Percentiles rank a stretch among this genome's conserved stretches.
Conservation (phyloP, 2,329 filamentous ascomycete species). For the Cladosporium sp. region DNA sequence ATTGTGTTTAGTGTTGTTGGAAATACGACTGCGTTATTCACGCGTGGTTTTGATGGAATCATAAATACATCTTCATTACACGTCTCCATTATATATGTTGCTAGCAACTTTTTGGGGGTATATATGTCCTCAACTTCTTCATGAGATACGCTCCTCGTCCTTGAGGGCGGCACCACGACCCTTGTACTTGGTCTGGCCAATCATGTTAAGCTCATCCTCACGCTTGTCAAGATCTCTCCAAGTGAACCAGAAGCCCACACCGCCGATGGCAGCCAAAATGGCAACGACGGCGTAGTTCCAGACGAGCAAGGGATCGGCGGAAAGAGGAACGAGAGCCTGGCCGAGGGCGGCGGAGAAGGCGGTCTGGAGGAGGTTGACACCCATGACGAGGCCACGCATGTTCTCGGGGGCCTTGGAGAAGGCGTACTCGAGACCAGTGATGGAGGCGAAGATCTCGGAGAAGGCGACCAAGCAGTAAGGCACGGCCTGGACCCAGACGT, state of each 20-base stretch:
- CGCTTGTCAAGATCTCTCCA: constrained; percentile 29
- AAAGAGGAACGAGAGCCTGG: constrained; percentile 57
- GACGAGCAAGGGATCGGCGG: constrained; percentile 60
- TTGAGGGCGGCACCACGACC: constrained; percentile 14
- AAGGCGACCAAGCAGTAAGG: constrained; percentile 43
- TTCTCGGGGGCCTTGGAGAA: constrained; percentile 44
- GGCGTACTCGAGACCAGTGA: constrained; percentile 44
- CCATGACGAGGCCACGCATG: constrained; percentile 46
- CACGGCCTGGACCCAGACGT: constrained; percentile 39
- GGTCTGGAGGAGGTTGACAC: constrained; percentile 57
- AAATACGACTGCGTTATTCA: too few relatives aligned
- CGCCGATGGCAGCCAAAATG: constrained; percentile 2
- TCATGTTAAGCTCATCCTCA: constrained; percentile 67
- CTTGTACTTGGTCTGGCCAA: constrained; percentile 33
- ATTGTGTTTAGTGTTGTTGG: too few relatives aligned
- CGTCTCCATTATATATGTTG: neutral
- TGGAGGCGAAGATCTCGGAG: constrained; percentile 42
- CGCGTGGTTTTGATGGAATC: neutral
- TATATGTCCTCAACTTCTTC: neutral
- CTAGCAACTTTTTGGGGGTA: neutral
- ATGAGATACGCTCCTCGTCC: constrained; percentile 8
- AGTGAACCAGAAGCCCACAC: constrained; percentile 12
- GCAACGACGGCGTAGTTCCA: constrained; percentile 59
- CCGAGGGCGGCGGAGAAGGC: constrained; percentile 58
- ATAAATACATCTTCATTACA: neutral